A percentile compares a stretch with the other conserved stretches of the same genome.
phyloP scores from a whole-genome alignment of 2,329 filamentous ascomycete genomes.

The Alternaria gansuensis region DNA sequence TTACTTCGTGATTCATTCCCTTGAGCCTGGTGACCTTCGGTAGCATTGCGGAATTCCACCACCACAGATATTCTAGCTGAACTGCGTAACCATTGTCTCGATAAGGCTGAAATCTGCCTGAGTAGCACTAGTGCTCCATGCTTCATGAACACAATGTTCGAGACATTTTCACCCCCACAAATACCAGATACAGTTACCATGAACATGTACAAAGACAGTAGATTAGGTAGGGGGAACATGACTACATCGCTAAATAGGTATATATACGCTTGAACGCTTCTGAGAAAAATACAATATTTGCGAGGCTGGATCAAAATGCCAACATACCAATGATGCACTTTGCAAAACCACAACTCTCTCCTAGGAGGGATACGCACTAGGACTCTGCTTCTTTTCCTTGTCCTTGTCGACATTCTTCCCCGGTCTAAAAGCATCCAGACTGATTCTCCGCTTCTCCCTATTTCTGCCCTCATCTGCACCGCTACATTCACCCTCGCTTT shows the following conservation, averaged over 20 bases:
- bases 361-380: neutral
- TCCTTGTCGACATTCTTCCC: conserved; percentile 5
- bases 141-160: neutral
- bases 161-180: neutral
- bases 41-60: neutral
- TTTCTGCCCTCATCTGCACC: conserved; percentile 21
- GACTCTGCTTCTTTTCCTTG: conserved; percentile 3
- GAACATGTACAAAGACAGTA: neutral
- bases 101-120: neutral
- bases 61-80: neutral
- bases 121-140: neutral
- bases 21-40: neutral
- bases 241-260: neutral
- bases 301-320: neutral
- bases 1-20: neutral
- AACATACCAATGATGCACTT: neutral
- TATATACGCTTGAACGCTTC: conserved; percentile 31
- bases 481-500: conserved; percentile 31
- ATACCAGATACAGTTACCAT: neutral
- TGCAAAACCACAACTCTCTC: neutral
- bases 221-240: conserved; percentile 12
- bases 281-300: neutral
- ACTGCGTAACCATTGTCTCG: neutral
- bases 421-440: conserved; percentile 27
- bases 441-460: conserved; percentile 32